Evolutionary conservation across 176 grass and related monocot genomes (phyloP), one percentile per base, ranked within the genome.

Genomic region (Ampelocalamus luodianensis): DNA sequence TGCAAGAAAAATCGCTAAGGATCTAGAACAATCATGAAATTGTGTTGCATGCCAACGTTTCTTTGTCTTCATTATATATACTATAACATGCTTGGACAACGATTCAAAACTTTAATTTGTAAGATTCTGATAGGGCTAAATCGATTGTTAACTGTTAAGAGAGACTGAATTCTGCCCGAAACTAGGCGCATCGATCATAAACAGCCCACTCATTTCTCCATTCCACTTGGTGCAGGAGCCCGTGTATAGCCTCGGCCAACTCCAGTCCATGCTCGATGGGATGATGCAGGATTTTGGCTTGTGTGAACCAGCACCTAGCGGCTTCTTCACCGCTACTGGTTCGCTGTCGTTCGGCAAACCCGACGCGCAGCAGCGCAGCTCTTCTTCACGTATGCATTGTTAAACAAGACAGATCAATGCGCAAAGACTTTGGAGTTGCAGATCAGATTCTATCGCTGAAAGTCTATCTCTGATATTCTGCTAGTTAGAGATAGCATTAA

Each of bases 191-290:
- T 37, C 22, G 24, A 72, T 77, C 17, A 18, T 1, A 66, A 14
- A 78, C 54, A 5, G 34, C 13, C 12, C 9, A 15, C 14, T 7
- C 18, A 5, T 53, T 50, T 18, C 48, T 14, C n/a, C 56, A 15
- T 14, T 45, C 65, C 16, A 14, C 77, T 22, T 8, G 29, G 24
- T 78, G 55, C 79, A 97, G 93, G 89, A 88, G 54, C 89, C 77
- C 1, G 79, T 88, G 65, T 89, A 85, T 42, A 90, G 87, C 66
- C 77, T 98, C 10, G 82, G 58, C n/a, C 89, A 98, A 45, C 91
- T 98, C 53, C 89, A 85, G 10, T 78, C 78, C 70, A 95, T 95
- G 95, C 81, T 98, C 29, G 72, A 81, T 5, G 93, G 92, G 32
- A 95, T 93, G 87, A 80, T 89, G 18, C 85, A 88, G 77, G 88